phyloP scores from a whole-genome alignment of 2,329 filamentous ascomycete genomes.

The Aureobasidium pullulans region DNA sequence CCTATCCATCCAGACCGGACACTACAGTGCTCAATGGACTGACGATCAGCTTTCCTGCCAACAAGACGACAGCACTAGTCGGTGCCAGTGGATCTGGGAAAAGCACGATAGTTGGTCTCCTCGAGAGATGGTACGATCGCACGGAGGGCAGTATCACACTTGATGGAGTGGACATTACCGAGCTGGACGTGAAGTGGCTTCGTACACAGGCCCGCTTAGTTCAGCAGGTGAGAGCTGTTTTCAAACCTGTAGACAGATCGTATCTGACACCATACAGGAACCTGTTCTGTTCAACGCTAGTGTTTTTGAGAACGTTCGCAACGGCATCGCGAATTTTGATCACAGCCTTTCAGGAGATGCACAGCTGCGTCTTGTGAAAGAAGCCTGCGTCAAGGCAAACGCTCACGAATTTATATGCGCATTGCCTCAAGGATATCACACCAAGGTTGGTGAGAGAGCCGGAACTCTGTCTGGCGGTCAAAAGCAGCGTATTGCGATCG shows the following conservation, averaged over 20 bases:
- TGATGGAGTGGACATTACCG: conserved; percentile 72
- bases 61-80: conserved; percentile 92
- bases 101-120: conserved; percentile 81
- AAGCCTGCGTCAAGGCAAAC: conserved; percentile 84
- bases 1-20: conserved; percentile 71
- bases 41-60: conserved; percentile 83
- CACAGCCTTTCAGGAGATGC: background rate
- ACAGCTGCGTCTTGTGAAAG: conserved; percentile 76
- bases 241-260: too few relatives aligned
- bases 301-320: conserved; percentile 71
- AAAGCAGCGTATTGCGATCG: conserved; percentile 96
- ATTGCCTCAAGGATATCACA: conserved; percentile 80
- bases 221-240: conserved; percentile 32
- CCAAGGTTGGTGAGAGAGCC: conserved; percentile 82
- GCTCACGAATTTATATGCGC: conserved; percentile 75
- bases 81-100: conserved; percentile 94
- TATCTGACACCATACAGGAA: conserved; percentile 52
- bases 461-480: conserved; percentile 93
- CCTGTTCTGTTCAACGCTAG: conserved; percentile 85
- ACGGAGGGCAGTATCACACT: conserved; percentile 72
- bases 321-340: conserved; percentile 23
- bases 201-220: conserved; percentile 90
- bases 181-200: conserved; percentile 87
- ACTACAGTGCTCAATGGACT: conserved; percentile 85
- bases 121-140: conserved; percentile 85